Conservation (phyloP, 2,329 filamentous ascomycete species). For the Penicillium sp. region DNA sequence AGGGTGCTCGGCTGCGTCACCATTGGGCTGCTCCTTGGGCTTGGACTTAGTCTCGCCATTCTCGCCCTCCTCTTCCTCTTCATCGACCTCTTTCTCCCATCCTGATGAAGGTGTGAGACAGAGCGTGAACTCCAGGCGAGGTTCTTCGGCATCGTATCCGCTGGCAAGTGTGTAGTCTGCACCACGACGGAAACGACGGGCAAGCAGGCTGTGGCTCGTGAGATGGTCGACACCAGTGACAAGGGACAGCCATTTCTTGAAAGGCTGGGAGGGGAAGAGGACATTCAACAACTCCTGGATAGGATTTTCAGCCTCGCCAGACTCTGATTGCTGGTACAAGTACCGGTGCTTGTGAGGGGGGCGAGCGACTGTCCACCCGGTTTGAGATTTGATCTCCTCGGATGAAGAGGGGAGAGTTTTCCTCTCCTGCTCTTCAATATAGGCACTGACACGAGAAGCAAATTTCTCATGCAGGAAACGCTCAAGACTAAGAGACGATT, state of each 20-base stretch:
- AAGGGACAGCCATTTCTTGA: conserved; percentile 85
- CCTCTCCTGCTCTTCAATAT: conserved; percentile 69
- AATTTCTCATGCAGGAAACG: conserved; percentile 81
- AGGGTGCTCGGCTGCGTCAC: conserved; percentile 36
- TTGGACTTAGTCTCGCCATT: conserved; percentile 37
- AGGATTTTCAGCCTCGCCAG: conserved; percentile 47
- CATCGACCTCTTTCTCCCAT: conserved; percentile 75
- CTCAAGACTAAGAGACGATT: conserved; percentile 81
- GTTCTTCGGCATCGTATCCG: conserved; percentile 70
- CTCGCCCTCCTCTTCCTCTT: conserved; percentile 53
- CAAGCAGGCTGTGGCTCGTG: conserved; percentile 75
- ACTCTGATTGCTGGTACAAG: conserved; percentile 70
- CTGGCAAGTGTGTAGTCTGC: conserved; percentile 93
- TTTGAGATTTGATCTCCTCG: conserved; percentile 61
- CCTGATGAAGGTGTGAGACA: conserved; percentile 82
- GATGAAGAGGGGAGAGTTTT: conserved; percentile 49
- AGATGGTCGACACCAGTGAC: conserved; percentile 72
- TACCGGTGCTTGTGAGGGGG: conserved; percentile 97
- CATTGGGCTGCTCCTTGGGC: conserved; percentile 37
- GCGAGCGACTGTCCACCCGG: conserved; percentile 73
- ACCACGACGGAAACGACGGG: conserved; percentile 83
- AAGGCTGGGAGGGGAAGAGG: conserved; percentile 81
- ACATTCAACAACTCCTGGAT: conserved; percentile 79
- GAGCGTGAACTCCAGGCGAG: conserved; percentile 84
- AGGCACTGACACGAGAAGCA: conserved; percentile 68